Evolutionary conservation across 2,329 filamentous ascomycete species (phyloP).

Genomic region (Colletotrichum endophyticum): DNA sequence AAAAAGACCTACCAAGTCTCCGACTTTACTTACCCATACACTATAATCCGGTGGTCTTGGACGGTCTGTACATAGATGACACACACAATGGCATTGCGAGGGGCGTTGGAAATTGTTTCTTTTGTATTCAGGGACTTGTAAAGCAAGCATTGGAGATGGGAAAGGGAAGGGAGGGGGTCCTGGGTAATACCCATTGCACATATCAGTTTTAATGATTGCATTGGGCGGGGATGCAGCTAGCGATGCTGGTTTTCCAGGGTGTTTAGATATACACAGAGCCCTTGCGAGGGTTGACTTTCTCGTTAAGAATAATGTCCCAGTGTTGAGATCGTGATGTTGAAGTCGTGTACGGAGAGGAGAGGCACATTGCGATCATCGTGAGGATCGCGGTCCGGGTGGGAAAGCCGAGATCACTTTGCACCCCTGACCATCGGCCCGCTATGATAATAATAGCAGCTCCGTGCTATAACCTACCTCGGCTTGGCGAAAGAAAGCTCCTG

Average conservation of each 20-base stretch:
- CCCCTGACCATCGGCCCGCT: not conserved
- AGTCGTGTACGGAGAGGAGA: not conserved
- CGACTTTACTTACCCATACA: not conserved
- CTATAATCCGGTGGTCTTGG: not conserved
- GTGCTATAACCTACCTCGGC: not conserved
- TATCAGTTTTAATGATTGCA: not conserved
- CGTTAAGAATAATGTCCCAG: accelerated
- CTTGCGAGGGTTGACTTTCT: not conserved
- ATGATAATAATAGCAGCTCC: not conserved
- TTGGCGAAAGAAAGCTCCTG: not conserved
- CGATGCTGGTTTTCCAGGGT: not conserved
- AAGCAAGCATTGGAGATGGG: not conserved
- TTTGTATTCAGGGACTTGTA: not conserved
- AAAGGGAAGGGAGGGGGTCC: not conserved
- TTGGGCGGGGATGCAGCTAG: not conserved
- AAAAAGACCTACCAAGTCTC: not conserved
- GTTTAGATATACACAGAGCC: not conserved
- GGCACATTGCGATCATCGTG: not conserved
- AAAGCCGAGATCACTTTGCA: not conserved
- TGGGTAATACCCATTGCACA: not conserved
- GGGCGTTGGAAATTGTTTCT: conserved; percentile 12
- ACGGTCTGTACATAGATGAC: not conserved
- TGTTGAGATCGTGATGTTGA: not conserved
- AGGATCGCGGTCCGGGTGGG: not conserved
- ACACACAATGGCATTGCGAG: conserved; percentile 15